Conservation (phyloP, 495 filamentous ascomycete genomes). For the Podospora conica region DNA sequence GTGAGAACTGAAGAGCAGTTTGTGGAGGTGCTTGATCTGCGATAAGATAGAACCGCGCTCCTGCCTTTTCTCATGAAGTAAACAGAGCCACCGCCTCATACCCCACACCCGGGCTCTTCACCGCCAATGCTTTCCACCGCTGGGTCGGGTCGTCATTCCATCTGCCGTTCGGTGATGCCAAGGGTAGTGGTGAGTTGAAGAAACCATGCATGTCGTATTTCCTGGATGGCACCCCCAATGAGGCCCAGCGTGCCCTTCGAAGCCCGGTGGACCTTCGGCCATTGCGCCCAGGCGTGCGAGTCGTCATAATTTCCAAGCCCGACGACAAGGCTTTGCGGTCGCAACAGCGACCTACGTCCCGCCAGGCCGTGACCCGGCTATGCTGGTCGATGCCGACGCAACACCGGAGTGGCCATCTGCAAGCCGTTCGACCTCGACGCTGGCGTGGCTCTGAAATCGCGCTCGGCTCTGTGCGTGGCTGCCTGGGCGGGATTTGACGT, state of each 20-base stretch:
- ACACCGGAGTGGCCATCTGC: too few relatives aligned
- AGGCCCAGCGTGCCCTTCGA: background rate
- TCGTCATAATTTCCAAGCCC: too few relatives aligned
- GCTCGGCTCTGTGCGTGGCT: too few relatives aligned
- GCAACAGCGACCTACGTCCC: too few relatives aligned
- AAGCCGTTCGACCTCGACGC: too few relatives aligned
- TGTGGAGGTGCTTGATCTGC: background rate
- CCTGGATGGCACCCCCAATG: background rate
- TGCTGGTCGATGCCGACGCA: too few relatives aligned
- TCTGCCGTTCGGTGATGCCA: background rate
- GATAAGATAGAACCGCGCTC: background rate
- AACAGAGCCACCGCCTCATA: background rate
- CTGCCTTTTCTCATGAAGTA: background rate
- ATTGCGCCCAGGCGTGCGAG: too few relatives aligned
- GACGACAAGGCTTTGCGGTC: too few relatives aligned
- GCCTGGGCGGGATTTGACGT: background rate
- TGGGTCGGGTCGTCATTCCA: too few relatives aligned
- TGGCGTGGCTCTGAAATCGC: too few relatives aligned
- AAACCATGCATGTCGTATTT: background rate
- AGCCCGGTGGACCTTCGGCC: too few relatives aligned
- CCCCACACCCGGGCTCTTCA: background rate
- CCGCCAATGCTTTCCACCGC: background rate
- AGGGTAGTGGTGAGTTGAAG: background rate
- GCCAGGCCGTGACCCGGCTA: too few relatives aligned
- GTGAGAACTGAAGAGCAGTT: background rate